Conservation (phyloP, 371 early-diverging fungal genomes). For the Mortierella sp. region DNA sequence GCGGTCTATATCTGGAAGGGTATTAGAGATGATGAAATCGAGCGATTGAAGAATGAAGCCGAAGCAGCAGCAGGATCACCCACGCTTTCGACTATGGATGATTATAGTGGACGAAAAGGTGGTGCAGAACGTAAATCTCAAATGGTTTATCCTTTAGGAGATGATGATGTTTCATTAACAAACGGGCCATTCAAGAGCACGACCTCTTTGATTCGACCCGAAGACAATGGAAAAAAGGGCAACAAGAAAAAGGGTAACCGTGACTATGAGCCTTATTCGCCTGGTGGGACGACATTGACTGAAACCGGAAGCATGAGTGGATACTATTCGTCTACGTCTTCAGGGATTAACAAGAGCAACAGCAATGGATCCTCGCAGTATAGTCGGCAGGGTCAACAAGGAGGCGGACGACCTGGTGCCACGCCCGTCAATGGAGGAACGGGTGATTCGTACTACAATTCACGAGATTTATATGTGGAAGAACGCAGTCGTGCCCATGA, state of each 20-base stretch:
- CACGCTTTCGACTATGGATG: slow-evolving; percentile 17
- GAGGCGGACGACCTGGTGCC: not conserved
- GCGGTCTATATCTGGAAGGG: slow-evolving; percentile 37
- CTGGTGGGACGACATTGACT: slow-evolving; percentile 45
- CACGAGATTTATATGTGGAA: slow-evolving; percentile 37
- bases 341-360: slow-evolving; percentile 29
- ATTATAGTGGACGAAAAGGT: slow-evolving; percentile 2
- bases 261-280: slow-evolving; percentile 26
- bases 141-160: slow-evolving; percentile 20
- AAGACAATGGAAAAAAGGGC: slow-evolving; percentile 8
- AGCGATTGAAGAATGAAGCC: slow-evolving; percentile 14
- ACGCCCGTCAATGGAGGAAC: not conserved
- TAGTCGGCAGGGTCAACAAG: slow-evolving; percentile 10
- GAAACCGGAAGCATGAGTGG: slow-evolving; percentile 37
- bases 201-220: slow-evolving; percentile 41
- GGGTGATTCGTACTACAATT: slow-evolving; percentile 39
- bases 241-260: slow-evolving; percentile 20
- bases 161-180: slow-evolving; percentile 34
- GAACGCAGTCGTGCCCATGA: slow-evolving; percentile 34
- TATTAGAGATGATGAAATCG: slow-evolving; percentile 19
- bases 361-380: slow-evolving; percentile 30
- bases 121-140: slow-evolving; percentile 9
- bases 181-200: slow-evolving; percentile 50
- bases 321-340: slow-evolving; percentile 35
- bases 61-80: slow-evolving; percentile 17